Base-by-base conservation (phyloP, 2,329 filamentous ascomycete species). In the Venturia oleaginea region DNA sequence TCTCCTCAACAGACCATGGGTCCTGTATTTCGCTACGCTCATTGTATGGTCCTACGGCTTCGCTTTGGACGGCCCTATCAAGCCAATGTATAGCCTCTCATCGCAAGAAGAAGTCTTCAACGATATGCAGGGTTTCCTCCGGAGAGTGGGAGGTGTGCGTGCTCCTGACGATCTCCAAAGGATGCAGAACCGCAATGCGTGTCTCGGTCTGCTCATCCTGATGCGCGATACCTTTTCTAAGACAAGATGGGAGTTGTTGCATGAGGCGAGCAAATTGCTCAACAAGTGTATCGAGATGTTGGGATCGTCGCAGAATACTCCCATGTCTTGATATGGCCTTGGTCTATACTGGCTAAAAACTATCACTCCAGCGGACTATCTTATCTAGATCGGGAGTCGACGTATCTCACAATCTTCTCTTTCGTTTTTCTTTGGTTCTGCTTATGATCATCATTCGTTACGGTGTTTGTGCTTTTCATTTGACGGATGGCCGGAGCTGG, bases 11-110 rank as follows among this genome's bases (percentile, higher is more conserved):
- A 83, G 94, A 19, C 91, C 93, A 0, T 99, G 94, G 93, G 92
- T 97, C 13, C 80, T 97, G 62, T 99, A 97, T 76, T 95, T 96
- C 72, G 91, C 94, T 0, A 87, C 88, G 0, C 81, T 99, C 17
- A 91, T 97, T 27, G 90, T 97, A 0, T 99, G 94, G 94, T 91
- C 87, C 66, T 99, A 97, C 71, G 93, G 92, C 2, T 97, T 87
- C 72, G 92, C 93, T 0, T 79, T 96, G 24, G 94, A 97, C 69
- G 94, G 94, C 0, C 84, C 91, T 0, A 84, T 90, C 65, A 78
- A 81, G 7, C 76, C 75, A 4, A 77, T 63, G 61, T 81, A 76
- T 69, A 76, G 78, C 24, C 84, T 89, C 64, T 75, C 74, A 43
- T 87, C 80, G 0, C 81, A 81, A 60, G 83, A 86, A 17, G 87